Percentiles rank a stretch among this genome's conserved stretches.
These are phyloP conservation scores for Penicillium rolfsii DNA, from an alignment of 2,329 filamentous ascomycete genomes.

Conservation along the genomic window DNA sequence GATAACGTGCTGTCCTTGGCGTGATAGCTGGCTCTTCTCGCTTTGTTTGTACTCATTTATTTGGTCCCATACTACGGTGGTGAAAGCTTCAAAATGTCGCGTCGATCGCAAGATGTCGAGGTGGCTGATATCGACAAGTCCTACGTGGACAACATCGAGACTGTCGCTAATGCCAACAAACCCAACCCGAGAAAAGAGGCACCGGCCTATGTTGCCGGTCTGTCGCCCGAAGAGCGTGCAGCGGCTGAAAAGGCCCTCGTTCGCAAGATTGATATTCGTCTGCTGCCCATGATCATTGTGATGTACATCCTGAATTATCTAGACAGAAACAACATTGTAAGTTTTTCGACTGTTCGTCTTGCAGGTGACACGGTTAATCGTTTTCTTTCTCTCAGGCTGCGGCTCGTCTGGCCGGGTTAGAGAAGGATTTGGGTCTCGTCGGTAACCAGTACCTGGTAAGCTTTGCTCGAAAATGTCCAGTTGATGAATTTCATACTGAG, in stretches of 20 bases:
- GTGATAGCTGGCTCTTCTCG: slow-evolving; percentile 1
- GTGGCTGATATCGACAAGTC: slow-evolving; percentile 28
- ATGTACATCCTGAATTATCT: slow-evolving; percentile 80
- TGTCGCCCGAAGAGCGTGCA: slow-evolving; percentile 57
- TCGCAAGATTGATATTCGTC: slow-evolving; percentile 69
- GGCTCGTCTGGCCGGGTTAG: slow-evolving; percentile 33
- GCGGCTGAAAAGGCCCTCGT: slow-evolving; percentile 62
- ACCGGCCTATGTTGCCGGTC: slow-evolving; percentile 42
- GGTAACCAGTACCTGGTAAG: slow-evolving; percentile 23
- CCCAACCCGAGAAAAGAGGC: slow-evolving; percentile 35
- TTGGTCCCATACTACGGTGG: slow-evolving; percentile 21
- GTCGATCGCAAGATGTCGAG: slow-evolving; percentile 20
- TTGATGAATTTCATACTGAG: background rate
- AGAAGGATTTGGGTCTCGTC: slow-evolving; percentile 33
- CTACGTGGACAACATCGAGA: slow-evolving; percentile 31
- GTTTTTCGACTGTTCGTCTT: slow-evolving; percentile 2
- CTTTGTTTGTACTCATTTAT: background rate
- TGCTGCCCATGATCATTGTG: slow-evolving; percentile 71
- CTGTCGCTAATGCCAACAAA: slow-evolving; percentile 31
- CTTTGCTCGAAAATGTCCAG: background rate
- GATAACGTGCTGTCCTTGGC: background rate
- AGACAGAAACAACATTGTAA: slow-evolving; percentile 63
- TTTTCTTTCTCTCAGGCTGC: slow-evolving; percentile 21
- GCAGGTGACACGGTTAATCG: background rate
- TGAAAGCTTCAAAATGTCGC: slow-evolving; percentile 25